Conservation (phyloP, 106 monocot species). For the Acorus calamus region DNA sequence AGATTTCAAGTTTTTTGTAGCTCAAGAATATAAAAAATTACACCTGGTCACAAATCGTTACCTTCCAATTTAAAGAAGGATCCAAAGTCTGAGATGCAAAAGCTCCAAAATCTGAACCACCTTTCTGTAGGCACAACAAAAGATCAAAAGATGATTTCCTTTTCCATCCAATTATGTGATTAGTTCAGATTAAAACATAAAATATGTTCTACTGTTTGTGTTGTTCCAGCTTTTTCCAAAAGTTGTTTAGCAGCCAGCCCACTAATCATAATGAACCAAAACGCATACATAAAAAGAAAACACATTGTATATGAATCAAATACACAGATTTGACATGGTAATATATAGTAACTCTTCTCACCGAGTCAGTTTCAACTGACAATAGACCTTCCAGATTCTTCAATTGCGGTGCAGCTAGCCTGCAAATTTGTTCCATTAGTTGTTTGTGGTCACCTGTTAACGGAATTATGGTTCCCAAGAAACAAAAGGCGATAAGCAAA, state of each 20-base stretch:
- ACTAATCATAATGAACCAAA: no score
- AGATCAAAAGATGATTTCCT: background rate
- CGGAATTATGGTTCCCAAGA: no score
- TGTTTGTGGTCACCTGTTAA: no score
- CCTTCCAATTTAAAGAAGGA: slow-evolving; percentile 77
- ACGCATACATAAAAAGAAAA: background rate
- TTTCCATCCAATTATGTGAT: background rate
- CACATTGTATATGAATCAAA: background rate
- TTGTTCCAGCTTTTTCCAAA: no score
- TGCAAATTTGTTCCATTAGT: slow-evolving; percentile 9
- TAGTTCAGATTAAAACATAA: background rate
- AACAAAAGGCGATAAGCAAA: background rate
- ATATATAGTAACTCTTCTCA: slow-evolving; percentile 25
- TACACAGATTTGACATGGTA: background rate
- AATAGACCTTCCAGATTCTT: slow-evolving; percentile 40
- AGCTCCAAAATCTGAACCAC: slow-evolving; percentile 44
- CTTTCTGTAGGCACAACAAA: slow-evolving; percentile 24
- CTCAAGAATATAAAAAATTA: background rate
- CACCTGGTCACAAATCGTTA: background rate
- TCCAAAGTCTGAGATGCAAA: slow-evolving; percentile 34
- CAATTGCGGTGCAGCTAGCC: slow-evolving; percentile 25
- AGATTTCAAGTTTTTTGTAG: background rate
- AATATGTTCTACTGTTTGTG: no score
- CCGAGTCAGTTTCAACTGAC: slow-evolving; percentile 23
- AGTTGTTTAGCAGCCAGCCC: no score